Percentiles rank a stretch among this genome's conserved stretches.
phyloP scores from a whole-genome alignment of 2,329 filamentous ascomycete genomes.

The Seiridium cupressi region DNA sequence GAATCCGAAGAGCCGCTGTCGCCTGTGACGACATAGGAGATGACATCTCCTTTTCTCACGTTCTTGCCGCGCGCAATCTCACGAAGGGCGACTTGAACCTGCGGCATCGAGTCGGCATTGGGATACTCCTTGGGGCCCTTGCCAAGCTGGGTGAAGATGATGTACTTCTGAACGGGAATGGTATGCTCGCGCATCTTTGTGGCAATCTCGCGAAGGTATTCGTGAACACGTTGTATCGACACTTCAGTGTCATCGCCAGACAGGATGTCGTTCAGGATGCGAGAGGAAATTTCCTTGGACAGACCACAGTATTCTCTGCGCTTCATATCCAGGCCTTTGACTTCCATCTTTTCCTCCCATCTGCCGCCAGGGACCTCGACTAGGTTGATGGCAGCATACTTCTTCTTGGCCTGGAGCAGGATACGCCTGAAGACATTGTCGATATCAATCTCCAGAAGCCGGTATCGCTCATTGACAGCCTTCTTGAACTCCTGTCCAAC shows the following conservation, averaged over 20 bases:
- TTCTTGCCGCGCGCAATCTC: constrained; percentile 84
- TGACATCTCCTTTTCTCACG: constrained; percentile 91
- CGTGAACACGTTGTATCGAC: constrained; percentile 86
- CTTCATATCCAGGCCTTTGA: constrained; percentile 98
- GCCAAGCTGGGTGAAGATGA: constrained; percentile 95
- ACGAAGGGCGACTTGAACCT: constrained; percentile 90
- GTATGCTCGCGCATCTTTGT: constrained; percentile 79
- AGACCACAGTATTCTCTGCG: constrained; percentile 94
- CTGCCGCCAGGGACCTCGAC: constrained; percentile 79
- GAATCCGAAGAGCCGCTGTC: constrained; percentile 65
- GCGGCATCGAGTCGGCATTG: constrained; percentile 92
- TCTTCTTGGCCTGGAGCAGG: constrained; percentile 95
- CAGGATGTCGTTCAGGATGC: constrained; percentile 88
- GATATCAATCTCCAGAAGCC: constrained; percentile 92
- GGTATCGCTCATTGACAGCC: constrained; percentile 91
- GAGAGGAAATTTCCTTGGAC: constrained; percentile 90
- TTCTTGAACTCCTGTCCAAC: constrained; percentile 95
- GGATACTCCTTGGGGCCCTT: constrained; percentile 93
- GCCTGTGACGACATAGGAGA: constrained; percentile 90
- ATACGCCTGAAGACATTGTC: constrained; percentile 96
- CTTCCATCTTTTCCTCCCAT: constrained; percentile 90
- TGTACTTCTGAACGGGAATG: constrained; percentile 82
- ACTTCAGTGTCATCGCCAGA: constrained; percentile 90
- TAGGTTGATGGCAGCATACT: constrained; percentile 96
- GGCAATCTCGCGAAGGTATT: constrained; percentile 83